Base-by-base conservation (phyloP, 331 rosid genomes). In the Pyrus hybrid region DNA sequence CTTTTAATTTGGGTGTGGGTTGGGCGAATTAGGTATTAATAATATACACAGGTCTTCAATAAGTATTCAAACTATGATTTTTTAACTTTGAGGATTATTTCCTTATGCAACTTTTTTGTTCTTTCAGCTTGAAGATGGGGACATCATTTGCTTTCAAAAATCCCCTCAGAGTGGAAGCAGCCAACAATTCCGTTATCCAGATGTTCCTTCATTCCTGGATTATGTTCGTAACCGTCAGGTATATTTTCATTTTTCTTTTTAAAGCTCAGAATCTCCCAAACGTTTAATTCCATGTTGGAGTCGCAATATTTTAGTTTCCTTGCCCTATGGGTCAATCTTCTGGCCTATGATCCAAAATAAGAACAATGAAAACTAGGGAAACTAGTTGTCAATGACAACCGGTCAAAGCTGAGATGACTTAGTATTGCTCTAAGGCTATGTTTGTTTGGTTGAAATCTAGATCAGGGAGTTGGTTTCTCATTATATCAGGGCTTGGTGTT, bases 151-250 rank as follows among this genome's bases (percentile, higher is more conserved):
- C 88, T 85, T 87, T 77, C 96, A 93, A 85, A 93, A 93, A 76
- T 68, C 79, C 67, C 57, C 84, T 75, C 76, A 76, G 61, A 77
- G 73, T 61, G 85, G 73, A 76, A 93, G 98, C 87, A 51, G 57
- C 21, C 85, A 89, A 77, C 87, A 70, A 21, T 82, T 72, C 80
- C 88, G 79, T 60, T 89, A 87, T 74, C 88, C 98, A 47, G 90
- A 87, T 72, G 89, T 93, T 73, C 93, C 90, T 63, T 87, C 96
- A 26, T 93, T 83, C 83, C 79, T 93, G 86, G 93, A 93, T 35
- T 93, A 91, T 85, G 95, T 93, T 64, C 93, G 86, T 77, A 91
- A 91, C 74, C 98, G 98, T 73, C 91, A 89, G 93, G 98, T 91
- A 51, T 67, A 71, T 79, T 82, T 60, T 70, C 71, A 28, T 35